These are phyloP conservation scores for Phlegmacium glaucopus DNA, from an alignment of 768 basidiomycete genomes.

Conservation along the genomic window DNA sequence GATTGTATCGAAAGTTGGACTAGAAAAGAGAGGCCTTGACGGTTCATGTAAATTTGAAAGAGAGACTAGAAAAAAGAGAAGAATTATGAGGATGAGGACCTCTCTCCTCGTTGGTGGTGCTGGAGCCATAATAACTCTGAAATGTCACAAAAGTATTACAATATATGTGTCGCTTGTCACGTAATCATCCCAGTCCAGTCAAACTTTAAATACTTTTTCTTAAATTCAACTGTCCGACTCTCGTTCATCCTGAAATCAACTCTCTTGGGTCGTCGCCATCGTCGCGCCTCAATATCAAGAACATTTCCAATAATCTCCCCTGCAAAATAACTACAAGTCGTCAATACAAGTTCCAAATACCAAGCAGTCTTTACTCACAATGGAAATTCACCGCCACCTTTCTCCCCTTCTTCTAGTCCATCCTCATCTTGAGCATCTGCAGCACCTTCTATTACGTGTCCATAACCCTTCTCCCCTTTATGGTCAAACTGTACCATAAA, in stretches of 20 bases:
- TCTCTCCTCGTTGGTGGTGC: constrained; percentile 56
- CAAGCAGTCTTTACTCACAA: constrained; percentile 44
- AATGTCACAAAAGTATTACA: not conserved
- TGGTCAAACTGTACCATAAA: constrained; percentile 99
- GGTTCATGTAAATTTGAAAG: constrained; percentile 25
- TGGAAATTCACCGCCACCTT: constrained; percentile 90
- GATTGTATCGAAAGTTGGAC: constrained; percentile 3
- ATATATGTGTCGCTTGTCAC: no score
- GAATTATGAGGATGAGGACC: constrained; percentile 42
- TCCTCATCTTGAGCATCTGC: constrained; percentile 63
- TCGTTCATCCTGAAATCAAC: constrained; percentile 70
- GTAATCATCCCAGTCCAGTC: constrained; percentile 78
- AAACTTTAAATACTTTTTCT: constrained; percentile 70
- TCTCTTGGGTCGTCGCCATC: constrained; percentile 78
- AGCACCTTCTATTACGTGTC: constrained; percentile 95
- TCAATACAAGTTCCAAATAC: not conserved
- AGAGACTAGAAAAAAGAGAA: constrained; percentile 48
- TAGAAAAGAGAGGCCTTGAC: constrained; percentile 7
- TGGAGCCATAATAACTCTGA: constrained; percentile 23
- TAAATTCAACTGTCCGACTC: constrained; percentile 67
- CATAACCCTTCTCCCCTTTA: constrained; percentile 97
- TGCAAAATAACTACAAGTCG: constrained; percentile 75
- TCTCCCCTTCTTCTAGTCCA: constrained; percentile 79
- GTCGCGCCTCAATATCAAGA: constrained; percentile 80
- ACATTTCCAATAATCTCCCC: constrained; percentile 93